A percentile compares a stretch with the other conserved stretches of the same genome.
phyloP scores from a whole-genome alignment of 2,329 filamentous ascomycete species.

The Penicillium sp. region DNA sequence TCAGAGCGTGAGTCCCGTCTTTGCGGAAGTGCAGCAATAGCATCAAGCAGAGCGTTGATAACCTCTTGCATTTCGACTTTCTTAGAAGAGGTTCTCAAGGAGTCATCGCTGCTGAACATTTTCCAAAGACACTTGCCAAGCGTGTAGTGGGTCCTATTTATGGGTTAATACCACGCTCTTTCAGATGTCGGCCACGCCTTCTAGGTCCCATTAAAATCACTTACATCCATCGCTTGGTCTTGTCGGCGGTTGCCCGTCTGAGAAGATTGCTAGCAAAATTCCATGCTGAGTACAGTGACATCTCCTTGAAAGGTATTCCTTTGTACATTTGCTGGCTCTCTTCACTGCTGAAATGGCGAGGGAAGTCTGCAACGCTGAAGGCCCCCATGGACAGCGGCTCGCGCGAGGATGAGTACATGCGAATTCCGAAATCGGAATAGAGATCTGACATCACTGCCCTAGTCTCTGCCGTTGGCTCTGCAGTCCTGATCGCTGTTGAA shows the following conservation, averaged over 20 bases:
- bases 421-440: conserved; percentile 66
- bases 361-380: conserved; percentile 62
- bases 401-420: conserved; percentile 67
- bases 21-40: conserved; percentile 62
- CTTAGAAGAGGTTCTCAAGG: conserved; percentile 37
- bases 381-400: conserved; percentile 67
- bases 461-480: conserved; percentile 55
- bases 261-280: conserved; percentile 64
- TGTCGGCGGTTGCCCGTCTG: conserved; percentile 57
- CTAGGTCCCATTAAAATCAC: conserved; percentile 26
- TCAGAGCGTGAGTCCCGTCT: conserved; percentile 63
- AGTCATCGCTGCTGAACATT: conserved; percentile 56
- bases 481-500: conserved; percentile 58
- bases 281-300: conserved; percentile 63
- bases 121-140: conserved; percentile 72
- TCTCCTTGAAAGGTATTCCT: conserved; percentile 55
- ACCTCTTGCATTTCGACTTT: conserved; percentile 48
- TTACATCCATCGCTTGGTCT: conserved; percentile 63
- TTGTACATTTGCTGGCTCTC: conserved; percentile 57
- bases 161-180: conserved; percentile 21
- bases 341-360: conserved; percentile 59
- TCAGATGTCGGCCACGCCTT: neutral
- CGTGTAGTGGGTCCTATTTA: conserved; percentile 61
- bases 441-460: conserved; percentile 61
- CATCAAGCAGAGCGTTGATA: conserved; percentile 56